A percentile compares a stretch with the other conserved stretches of the same genome.
Conservation (phyloP, 352 stramenopile genomes). For the Phytophthora litchii region DNA sequence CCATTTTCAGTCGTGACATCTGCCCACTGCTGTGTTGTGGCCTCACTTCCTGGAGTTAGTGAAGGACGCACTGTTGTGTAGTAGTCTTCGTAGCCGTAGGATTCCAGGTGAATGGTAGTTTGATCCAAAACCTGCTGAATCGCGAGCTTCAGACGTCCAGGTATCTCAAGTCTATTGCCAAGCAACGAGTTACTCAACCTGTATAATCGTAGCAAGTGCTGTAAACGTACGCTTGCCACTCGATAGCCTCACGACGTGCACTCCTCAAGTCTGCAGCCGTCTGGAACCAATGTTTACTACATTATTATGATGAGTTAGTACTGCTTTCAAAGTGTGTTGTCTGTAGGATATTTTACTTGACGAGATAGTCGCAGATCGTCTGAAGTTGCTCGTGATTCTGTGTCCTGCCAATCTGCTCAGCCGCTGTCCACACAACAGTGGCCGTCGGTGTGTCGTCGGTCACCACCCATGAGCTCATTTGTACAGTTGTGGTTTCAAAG, state of each 20-base stretch:
- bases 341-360: conserved; percentile 37
- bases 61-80: conserved; percentile 28
- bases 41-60: conserved; percentile 12
- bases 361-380: conserved; percentile 63
- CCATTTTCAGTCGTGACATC: conserved; percentile 8
- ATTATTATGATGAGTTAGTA: conserved; percentile 7
- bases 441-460: conserved; percentile 43
- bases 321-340: neutral
- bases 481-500: conserved; percentile 2
- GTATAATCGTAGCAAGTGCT: neutral
- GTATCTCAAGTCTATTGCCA: conserved; percentile 54
- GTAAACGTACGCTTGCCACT: conserved; percentile 61
- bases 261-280: conserved; percentile 59
- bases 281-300: conserved; percentile 75
- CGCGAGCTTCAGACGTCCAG: conserved; percentile 63
- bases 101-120: conserved; percentile 9
- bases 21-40: conserved; percentile 10
- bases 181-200: neutral
- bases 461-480: conserved; percentile 31
- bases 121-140: conserved; percentile 68
- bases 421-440: conserved; percentile 58
- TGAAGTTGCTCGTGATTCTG: conserved; percentile 54
- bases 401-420: conserved; percentile 59
- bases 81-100: conserved; percentile 34
- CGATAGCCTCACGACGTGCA: conserved; percentile 38